A percentile compares a stretch with the other conserved stretches of the same genome.
Conservation (phyloP, 345 rosid species). For the Sonneratia alba region DNA sequence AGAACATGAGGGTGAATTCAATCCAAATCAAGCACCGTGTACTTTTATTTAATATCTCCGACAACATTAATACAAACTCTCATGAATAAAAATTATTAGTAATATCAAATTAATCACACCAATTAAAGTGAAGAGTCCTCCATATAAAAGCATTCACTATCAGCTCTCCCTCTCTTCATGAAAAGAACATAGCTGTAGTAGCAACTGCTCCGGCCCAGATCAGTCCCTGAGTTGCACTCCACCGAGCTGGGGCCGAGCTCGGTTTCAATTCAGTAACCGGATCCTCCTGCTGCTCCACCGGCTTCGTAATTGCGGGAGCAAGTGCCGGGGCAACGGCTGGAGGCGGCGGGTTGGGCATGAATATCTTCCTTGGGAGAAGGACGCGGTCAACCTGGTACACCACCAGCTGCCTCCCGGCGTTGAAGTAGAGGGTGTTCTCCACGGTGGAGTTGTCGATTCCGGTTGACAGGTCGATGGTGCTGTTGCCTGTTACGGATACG, state of each 20-base stretch:
- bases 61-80: not conserved
- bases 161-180: not conserved
- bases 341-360: constrained; percentile 11
- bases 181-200: not conserved
- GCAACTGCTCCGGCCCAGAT: not conserved
- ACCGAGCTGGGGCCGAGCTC: not conserved
- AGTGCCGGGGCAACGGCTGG: constrained; percentile 8
- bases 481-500: constrained; percentile 14
- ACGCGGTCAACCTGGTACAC: constrained; percentile 14
- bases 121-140: not conserved
- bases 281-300: not conserved
- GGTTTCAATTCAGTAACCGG: not conserved
- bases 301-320: not conserved
- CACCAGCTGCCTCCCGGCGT: constrained; percentile 6
- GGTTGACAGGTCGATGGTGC: constrained; percentile 10
- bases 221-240: not conserved
- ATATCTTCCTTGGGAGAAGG: constrained; percentile 14
- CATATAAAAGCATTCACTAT: not conserved
- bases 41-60: not conserved
- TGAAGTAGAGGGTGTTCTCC: constrained; percentile 9
- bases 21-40: too few species aligned
- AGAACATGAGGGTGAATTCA: too few species aligned
- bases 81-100: not conserved
- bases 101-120: not conserved
- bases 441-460: constrained; percentile 13